These are phyloP conservation scores for Coccinonectria pachysandricola DNA, from an alignment of 2,329 filamentous ascomycete genomes.

Conservation along the genomic window DNA sequence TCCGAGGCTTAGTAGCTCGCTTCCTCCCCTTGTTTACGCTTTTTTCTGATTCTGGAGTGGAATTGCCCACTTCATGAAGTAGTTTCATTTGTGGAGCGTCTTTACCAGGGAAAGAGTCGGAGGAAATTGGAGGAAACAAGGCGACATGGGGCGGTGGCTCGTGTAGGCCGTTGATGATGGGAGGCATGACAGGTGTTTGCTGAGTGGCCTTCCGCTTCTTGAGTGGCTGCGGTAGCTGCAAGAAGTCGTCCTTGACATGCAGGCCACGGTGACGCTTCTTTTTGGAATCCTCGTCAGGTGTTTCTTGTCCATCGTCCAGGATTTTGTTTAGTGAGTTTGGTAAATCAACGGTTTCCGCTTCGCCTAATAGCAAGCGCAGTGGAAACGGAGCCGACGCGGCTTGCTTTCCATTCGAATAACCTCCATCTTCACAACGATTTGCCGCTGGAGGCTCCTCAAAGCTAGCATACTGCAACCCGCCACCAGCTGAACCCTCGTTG, in stretches of 20 bases:
- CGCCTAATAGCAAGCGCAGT: conserved; percentile 31
- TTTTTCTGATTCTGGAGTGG: conserved; percentile 16
- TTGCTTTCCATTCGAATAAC: conserved; percentile 18
- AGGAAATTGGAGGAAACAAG: conserved; percentile 54
- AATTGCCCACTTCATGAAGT: conserved; percentile 31
- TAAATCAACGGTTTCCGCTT: conserved; percentile 27
- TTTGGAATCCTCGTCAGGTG: conserved; percentile 33
- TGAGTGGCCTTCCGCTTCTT: conserved; percentile 54
- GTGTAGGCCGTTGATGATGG: conserved; percentile 54
- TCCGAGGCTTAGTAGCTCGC: conserved; percentile 45
- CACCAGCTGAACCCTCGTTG: too few relatives aligned
- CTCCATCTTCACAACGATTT: too few relatives aligned
- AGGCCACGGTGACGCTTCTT: conserved; percentile 45
- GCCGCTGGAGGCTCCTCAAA: too few relatives aligned
- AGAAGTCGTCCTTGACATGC: conserved; percentile 48
- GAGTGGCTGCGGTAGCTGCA: conserved; percentile 52
- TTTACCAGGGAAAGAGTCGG: conserved; percentile 42
- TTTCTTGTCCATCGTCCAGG: conserved; percentile 34
- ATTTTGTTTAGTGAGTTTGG: conserved; percentile 36
- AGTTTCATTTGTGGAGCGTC: conserved; percentile 33
- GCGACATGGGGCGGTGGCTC: conserved; percentile 51
- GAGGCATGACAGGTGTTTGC: conserved; percentile 43
- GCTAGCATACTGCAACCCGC: too few relatives aligned
- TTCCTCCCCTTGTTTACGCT: conserved; percentile 35
- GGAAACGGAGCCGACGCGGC: conserved; percentile 22